A percentile compares a stretch with the other conserved stretches of the same genome.
Evolutionary conservation across 768 basidiomycete species (phyloP).

Genomic region (Strobilomyces echinocephalus): DNA sequence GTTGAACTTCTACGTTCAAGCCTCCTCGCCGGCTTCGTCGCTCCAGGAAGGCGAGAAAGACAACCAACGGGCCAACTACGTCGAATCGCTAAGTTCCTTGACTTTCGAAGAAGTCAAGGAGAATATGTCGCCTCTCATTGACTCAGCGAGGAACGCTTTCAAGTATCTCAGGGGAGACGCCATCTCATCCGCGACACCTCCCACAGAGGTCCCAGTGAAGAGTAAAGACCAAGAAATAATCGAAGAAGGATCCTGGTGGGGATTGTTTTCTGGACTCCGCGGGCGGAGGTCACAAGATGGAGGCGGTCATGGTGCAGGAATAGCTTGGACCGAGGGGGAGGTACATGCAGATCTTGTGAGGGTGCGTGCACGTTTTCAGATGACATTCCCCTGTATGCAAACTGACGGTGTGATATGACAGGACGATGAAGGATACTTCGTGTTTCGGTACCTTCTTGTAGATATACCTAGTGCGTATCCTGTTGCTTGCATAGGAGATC

Average conservation of each 20-base stretch:
- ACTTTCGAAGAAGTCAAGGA: slow-evolving; percentile 55
- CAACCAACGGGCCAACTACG: slow-evolving; percentile 27
- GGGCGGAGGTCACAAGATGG: slow-evolving; percentile 34
- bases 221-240: slow-evolving; percentile 28
- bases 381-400: neutral
- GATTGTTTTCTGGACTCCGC: slow-evolving; percentile 62
- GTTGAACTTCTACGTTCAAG: slow-evolving; percentile 77
- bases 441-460: slow-evolving; percentile 71
- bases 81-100: slow-evolving; percentile 48
- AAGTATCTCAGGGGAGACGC: slow-evolving; percentile 69
- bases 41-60: slow-evolving; percentile 28
- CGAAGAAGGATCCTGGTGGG: slow-evolving; percentile 42
- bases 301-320: slow-evolving; percentile 35
- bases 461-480: slow-evolving; percentile 69
- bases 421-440: slow-evolving; percentile 75
- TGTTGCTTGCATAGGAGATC: slow-evolving; percentile 15
- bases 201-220: slow-evolving; percentile 28
- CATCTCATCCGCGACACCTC: slow-evolving; percentile 34
- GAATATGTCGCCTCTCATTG: slow-evolving; percentile 36
- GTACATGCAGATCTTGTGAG: slow-evolving; percentile 75
- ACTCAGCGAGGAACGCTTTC: slow-evolving; percentile 55
- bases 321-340: slow-evolving; percentile 66
- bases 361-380: slow-evolving; percentile 39
- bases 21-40: slow-evolving; percentile 33
- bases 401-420: slow-evolving; percentile 27